Base-by-base conservation (phyloP, 129 eudicot species). In the Scalesia atractyloides region DNA sequence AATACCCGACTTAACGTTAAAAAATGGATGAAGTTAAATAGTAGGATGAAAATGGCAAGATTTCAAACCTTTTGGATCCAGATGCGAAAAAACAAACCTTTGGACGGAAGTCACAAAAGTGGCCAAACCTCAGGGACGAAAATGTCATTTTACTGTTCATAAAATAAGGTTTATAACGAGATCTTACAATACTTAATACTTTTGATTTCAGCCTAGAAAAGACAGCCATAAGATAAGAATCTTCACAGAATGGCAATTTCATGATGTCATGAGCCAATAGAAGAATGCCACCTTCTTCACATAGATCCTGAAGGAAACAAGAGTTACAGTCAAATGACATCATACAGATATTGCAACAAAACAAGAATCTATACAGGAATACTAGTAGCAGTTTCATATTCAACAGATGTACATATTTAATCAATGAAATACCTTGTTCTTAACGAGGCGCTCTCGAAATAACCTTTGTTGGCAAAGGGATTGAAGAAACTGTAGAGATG, bases 271-370 rank as follows among this genome's bases (percentile, higher is more conserved):
- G 86, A 75, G 84, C 97, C 82, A 95, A 87, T 64, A 79, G 68
- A 67, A 95, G 94, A 58, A 95, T 80, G 49, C 97, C 97, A 62
- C 95, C 99, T 82, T 95, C 85, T 75, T 87, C 86, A 82, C 97
- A 86, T 65, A 95, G 82, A 77, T 88, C 97, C 99, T 95, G 84
- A 82, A 75, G 67, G 66, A 47, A 62, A 61, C 22, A 76, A 74
- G 66, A 41, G 50, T 60, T 48, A 60, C 53, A 46, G 36, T 66
- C 74, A 68, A 74, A 56, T 46, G 20, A 47, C 63, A 69, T 63
- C 65, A 39, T 69, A 20, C 37, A 47, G 26, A 59, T 30, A 82
- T 22, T 30, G 14, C 50, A 37, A 62, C 50, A 51, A 36, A 81
- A 16, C 24, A 49, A 68, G 47, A n/a, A 47, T 58, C 63, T 60